Percentiles rank a stretch among this genome's conserved stretches.
Conservation (phyloP, 305 asterid species). For the Fraxinus sp. region DNA sequence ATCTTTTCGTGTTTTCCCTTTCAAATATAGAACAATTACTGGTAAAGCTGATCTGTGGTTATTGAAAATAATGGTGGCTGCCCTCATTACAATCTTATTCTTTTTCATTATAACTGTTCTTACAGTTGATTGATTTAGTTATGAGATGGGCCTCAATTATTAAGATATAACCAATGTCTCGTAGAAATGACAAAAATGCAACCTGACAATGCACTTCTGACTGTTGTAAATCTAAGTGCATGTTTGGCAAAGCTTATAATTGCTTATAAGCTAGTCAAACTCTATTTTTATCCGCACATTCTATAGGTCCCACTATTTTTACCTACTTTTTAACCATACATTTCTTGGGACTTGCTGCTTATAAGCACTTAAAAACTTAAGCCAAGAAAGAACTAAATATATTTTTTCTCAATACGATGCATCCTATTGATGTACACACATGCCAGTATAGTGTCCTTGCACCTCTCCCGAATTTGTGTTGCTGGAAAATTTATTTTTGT, state of each 20-base stretch:
- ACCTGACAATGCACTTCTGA: neutral
- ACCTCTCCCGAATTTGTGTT: neutral
- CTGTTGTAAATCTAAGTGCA: neutral
- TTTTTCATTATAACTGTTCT: neutral
- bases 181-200: constrained; percentile 10
- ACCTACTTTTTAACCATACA: neutral
- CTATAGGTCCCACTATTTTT: neutral
- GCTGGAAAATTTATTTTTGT: neutral
- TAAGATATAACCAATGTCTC: constrained; percentile 2
- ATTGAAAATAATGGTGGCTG: constrained; percentile 9
- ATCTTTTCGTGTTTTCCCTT: constrained; percentile 4
- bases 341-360: neutral
- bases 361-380: neutral
- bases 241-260: neutral
- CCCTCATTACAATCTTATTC: constrained; percentile 2
- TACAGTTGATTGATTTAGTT: constrained; percentile 8
- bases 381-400: neutral
- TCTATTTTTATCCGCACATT: neutral
- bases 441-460: constrained; percentile 1
- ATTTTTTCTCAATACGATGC: neutral
- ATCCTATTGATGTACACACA: neutral
- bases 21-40: neutral
- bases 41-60: constrained; percentile 23
- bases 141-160: constrained; percentile 25
- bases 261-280: neutral